A percentile compares a stretch with the other conserved stretches of the same genome.
Evolutionary conservation across 2,329 filamentous ascomycete species (phyloP).

Genomic region (Aureobasidium melanogenum): DNA sequence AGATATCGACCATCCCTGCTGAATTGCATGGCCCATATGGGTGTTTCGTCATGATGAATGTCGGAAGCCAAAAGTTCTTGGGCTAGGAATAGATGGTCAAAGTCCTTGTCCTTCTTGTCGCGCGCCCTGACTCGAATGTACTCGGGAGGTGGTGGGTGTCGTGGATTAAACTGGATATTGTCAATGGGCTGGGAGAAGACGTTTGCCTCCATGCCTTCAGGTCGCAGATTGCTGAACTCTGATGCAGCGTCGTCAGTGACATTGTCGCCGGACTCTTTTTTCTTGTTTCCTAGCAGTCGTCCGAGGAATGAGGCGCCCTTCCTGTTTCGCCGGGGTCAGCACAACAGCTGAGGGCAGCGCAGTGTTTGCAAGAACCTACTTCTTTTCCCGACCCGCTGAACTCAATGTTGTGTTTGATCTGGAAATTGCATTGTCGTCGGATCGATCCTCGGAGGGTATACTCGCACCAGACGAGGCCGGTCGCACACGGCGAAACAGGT

Average conservation of each 20-base stretch:
- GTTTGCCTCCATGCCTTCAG: constrained; percentile 73
- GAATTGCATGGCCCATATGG: constrained; percentile 88
- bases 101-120: constrained; percentile 73
- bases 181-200: constrained; percentile 71
- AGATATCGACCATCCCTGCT: constrained; percentile 86
- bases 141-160: constrained; percentile 77
- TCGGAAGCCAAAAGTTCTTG: constrained; percentile 61
- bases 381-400: constrained; percentile 7
- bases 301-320: constrained; percentile 88
- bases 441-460: constrained; percentile 39
- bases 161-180: constrained; percentile 67
- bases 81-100: constrained; percentile 81
- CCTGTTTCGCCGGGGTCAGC: constrained; percentile 39
- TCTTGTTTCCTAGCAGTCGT: constrained; percentile 72
- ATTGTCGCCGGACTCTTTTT: constrained; percentile 41
- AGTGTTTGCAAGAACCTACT: neutral
- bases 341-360: neutral
- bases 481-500: constrained; percentile 50
- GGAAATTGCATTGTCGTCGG: neutral
- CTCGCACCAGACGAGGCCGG: constrained; percentile 27
- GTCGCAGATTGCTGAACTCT: constrained; percentile 46
- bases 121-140: constrained; percentile 81
- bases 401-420: constrained; percentile 10
- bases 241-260: constrained; percentile 28
- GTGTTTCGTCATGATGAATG: constrained; percentile 27